Base-by-base conservation (phyloP, 2,329 filamentous ascomycete genomes). In the Magnaporthiopsis incrustans region DNA sequence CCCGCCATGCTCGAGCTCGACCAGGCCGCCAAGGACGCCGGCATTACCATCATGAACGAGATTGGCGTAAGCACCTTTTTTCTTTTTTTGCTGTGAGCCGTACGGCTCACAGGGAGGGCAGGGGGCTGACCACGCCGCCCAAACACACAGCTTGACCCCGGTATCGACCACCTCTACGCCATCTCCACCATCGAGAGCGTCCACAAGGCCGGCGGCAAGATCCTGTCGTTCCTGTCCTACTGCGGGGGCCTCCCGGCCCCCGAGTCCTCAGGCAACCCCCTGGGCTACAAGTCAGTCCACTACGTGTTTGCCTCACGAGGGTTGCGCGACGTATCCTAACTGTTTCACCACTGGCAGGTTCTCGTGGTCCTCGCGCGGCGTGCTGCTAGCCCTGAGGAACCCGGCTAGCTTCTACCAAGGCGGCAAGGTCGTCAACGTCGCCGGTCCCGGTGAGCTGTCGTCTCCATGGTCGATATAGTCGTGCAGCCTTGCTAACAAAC, bases 11-110 rank as follows among this genome's bases (percentile, higher is more conserved):
- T 89, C 79, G 94, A 93, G 81, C 86, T 98, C 62, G 89, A 97
- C 72, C 81, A 87, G 71, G 81, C 89, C 71, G 87, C 85, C 75
- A 96, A 97, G 83, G 90, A 89, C 67, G 94, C 94, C 25, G 93
- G 92, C 67, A 97, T 97, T 74, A 96, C 92, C 14, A 93, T 97
- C 74, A 93, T 97, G 90, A 97, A 98, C 79, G 94, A 98, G 84
- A 96, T 96, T 73, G 92, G 92, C 67, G 79, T 72, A 64, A 6
- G 59, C 60, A 33, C 7, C 33, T 7, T 35, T 33, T 33, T 33
- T 10, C 32, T 33, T 33, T 33, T 35, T 2, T 38, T 38, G 14
- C 7, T 7, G 26, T 7, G 11, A n/a, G 57, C 1, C 25, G 4
- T 53, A 11, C 18, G 8, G 12, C 18, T 15, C 18, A 8, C 18